phyloP scores from a whole-genome alignment of 352 stramenopile species.

The Phytophthora nicotianae region DNA sequence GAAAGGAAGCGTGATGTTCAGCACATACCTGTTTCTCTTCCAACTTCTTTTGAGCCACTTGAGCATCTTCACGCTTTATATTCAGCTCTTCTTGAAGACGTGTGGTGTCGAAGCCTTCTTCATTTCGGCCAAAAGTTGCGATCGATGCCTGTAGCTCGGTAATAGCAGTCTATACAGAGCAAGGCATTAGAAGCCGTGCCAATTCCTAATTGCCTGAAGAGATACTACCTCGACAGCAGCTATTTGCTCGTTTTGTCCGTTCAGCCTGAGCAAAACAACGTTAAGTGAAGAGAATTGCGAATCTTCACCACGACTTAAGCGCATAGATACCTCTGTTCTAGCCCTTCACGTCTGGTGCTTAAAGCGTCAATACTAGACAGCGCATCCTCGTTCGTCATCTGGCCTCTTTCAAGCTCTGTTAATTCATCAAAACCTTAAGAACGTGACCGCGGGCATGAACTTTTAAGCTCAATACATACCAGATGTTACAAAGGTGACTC shows the following conservation, averaged over 20 bases:
- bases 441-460: background rate
- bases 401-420: constrained; percentile 49
- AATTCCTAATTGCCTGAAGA: background rate
- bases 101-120: constrained; percentile 16
- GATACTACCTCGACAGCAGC: constrained; percentile 31
- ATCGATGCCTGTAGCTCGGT: constrained; percentile 38
- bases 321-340: constrained; percentile 38
- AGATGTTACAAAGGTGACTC: constrained; percentile 41
- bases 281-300: background rate
- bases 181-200: constrained; percentile 12
- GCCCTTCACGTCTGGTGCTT: constrained; percentile 28
- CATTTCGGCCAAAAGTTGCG: constrained; percentile 10
- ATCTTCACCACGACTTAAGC: background rate
- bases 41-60: constrained; percentile 26
- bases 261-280: constrained; percentile 30
- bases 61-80: constrained; percentile 19
- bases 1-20: background rate
- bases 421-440: constrained; percentile 9
- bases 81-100: constrained; percentile 25
- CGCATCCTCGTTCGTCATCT: constrained; percentile 57
- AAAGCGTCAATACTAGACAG: constrained; percentile 40
- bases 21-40: constrained; percentile 35
- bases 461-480: constrained; percentile 25
- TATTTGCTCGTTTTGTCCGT: constrained; percentile 35
- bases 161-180: constrained; percentile 33